Base-by-base conservation (phyloP, 1,139 yeast species). In the Scheffersomyces lignicola region DNA sequence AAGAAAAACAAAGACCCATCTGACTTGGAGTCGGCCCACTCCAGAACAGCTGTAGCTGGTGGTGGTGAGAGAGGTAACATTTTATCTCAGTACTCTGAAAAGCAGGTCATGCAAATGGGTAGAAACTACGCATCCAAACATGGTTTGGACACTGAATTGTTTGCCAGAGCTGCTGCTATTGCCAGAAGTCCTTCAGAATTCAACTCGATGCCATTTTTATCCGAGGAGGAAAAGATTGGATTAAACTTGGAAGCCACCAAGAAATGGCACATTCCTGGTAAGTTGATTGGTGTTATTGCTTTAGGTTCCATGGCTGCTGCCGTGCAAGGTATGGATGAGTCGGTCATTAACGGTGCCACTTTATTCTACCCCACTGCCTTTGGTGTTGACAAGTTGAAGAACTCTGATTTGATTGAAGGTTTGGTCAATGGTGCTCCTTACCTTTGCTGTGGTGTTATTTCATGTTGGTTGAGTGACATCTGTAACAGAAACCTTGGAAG, bases 291-390 rank as follows among this genome's bases (percentile, higher is more conserved):
- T 44, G 79, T 86, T 36, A 76, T 84, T 37, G 73, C 85, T 12
- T 76, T 86, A 55, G 83, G 90, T 28, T 83, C 95, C 5, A 76
- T 87, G 80, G 88, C 94, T 36, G 96, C 96, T 14, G 86, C 90
- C 7, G 90, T 88, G 24, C 95, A 87, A 58, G 96, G 96, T 52
- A 86, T 87, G 88, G 96, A 87, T 58, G 95, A 87, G 57, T 74
- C 94, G 1, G 95, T 86, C 15, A 76, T 84, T 40, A 85, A 86
- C 50, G 96, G 96, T 45, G 95, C 96, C 7, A 76, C 81, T 37
- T 61, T 86, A 32, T 82, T 78, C 52, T 85, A 80, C 58, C 87
- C 90, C 5, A 48, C 51, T 2, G 57, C 56, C 1, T 69, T 84
- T 54, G 81, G 79, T 1, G 67, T 83, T 35, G 69, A 64, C 17